These are phyloP conservation scores for Sporothrix schenckii DNA, from an alignment of 2,329 filamentous ascomycete species.

Conservation along the genomic window DNA sequence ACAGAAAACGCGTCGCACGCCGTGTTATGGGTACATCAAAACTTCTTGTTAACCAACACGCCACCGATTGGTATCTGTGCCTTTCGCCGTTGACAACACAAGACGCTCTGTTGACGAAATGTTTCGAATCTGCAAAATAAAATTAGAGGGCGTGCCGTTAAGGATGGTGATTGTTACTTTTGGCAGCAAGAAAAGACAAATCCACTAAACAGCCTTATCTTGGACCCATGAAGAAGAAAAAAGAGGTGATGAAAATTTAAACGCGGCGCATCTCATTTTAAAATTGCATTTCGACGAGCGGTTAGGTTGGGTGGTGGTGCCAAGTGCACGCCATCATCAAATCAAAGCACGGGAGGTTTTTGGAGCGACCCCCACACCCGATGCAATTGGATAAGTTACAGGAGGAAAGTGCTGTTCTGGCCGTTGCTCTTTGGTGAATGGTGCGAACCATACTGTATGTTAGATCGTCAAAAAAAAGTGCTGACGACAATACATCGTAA, in stretches of 20 bases:
- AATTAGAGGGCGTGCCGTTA: background rate
- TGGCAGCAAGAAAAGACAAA: too few species aligned
- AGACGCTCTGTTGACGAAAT: background rate
- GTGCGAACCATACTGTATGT: too few species aligned
- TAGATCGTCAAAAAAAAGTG: too few species aligned
- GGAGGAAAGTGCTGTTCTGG: too few species aligned
- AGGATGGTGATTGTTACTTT: background rate
- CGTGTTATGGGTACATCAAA: background rate
- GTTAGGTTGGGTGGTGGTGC: background rate
- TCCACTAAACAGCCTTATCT: background rate
- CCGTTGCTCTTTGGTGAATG: too few species aligned
- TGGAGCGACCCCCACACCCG: constrained; percentile 30
- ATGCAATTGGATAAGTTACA: too few species aligned
- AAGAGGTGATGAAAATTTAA: background rate
- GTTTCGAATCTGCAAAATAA: background rate
- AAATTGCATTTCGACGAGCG: background rate
- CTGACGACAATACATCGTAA: too few species aligned
- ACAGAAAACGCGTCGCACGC: background rate
- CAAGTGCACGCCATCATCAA: constrained; percentile 27
- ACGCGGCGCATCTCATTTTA: background rate
- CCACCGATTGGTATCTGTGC: background rate
- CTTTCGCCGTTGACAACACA: background rate
- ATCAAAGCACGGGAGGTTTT: constrained; percentile 22
- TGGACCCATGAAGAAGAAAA: background rate
- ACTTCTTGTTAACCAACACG: background rate